Percentiles rank a stretch among this genome's conserved stretches.
These are phyloP conservation scores for Ophiocordyceps camponoti-leonardi DNA, from an alignment of 2,329 filamentous ascomycete species.

Conservation along the genomic window DNA sequence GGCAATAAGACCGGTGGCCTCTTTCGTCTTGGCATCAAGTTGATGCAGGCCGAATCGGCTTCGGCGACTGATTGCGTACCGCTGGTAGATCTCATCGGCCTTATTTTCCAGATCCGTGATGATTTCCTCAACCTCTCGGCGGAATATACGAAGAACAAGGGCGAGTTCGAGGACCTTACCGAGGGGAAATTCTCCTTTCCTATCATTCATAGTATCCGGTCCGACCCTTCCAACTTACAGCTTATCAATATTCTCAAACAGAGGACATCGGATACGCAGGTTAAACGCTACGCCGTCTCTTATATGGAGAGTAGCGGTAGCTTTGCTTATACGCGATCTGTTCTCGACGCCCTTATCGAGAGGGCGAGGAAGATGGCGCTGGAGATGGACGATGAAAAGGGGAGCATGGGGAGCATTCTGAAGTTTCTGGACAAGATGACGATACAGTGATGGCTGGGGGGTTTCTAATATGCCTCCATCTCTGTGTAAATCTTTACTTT, in stretches of 20 bases:
- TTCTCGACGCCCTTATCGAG: conserved; percentile 44
- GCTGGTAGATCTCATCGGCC: conserved; percentile 72
- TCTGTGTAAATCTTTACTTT: neutral
- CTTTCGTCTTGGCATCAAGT: conserved; percentile 68
- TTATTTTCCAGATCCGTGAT: conserved; percentile 81
- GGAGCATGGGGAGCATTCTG: conserved; percentile 38
- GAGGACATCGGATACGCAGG: conserved; percentile 68
- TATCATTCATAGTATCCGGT: conserved; percentile 80
- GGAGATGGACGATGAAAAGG: conserved; percentile 43
- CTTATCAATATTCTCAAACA: conserved; percentile 88
- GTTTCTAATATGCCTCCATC: no score
- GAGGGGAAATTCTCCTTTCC: conserved; percentile 97
- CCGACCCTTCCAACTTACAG: conserved; percentile 56
- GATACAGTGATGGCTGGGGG: conserved; percentile 4
- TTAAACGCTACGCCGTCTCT: conserved; percentile 76
- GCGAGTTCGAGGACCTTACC: conserved; percentile 84
- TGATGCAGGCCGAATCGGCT: conserved; percentile 64
- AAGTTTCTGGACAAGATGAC: conserved; percentile 53
- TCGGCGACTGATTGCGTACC: conserved; percentile 53
- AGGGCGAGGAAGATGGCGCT: conserved; percentile 46
- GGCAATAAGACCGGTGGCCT: conserved; percentile 79
- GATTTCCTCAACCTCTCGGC: conserved; percentile 81
- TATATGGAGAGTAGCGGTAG: conserved; percentile 86
- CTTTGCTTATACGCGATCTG: conserved; percentile 67
- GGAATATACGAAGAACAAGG: conserved; percentile 79